phyloP scores from a whole-genome alignment of 108 stramenopile species.

The Ochromonas danica region DNA sequence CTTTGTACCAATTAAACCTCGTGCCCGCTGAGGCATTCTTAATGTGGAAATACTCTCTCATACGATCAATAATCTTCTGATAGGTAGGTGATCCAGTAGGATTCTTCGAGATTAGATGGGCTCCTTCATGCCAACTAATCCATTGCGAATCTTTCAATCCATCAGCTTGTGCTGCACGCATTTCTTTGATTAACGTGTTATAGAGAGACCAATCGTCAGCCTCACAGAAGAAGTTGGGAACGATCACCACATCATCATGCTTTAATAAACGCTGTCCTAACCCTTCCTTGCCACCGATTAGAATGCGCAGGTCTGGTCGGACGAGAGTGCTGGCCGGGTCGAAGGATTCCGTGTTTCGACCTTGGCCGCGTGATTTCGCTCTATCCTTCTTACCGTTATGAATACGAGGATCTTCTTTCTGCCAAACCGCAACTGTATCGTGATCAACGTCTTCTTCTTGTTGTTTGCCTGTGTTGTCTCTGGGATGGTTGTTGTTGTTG shows the following conservation, averaged over 20 bases:
- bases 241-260: conserved; percentile 82
- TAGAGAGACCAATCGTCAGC: conserved; percentile 71
- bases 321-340: conserved; percentile 71
- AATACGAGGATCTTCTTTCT: background rate
- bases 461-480: no score
- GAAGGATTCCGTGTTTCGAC: conserved; percentile 57
- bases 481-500: no score
- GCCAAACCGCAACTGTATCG: no score
- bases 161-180: conserved; percentile 57
- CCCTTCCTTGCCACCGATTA: conserved; percentile 46
- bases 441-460: no score
- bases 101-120: conserved; percentile 71
- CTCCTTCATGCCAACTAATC: conserved; percentile 75
- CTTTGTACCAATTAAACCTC: conserved; percentile 81
- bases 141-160: conserved; percentile 54
- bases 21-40: conserved; percentile 56
- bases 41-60: conserved; percentile 73
- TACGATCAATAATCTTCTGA: conserved; percentile 58
- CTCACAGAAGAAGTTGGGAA: conserved; percentile 73
- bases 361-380: background rate
- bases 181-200: conserved; percentile 71
- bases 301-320: conserved; percentile 66
- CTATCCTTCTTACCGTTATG: background rate
- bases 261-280: conserved; percentile 39
- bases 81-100: conserved; percentile 64